Base-by-base conservation (phyloP, 257 asterid species). In the Solanum paucissectum region DNA sequence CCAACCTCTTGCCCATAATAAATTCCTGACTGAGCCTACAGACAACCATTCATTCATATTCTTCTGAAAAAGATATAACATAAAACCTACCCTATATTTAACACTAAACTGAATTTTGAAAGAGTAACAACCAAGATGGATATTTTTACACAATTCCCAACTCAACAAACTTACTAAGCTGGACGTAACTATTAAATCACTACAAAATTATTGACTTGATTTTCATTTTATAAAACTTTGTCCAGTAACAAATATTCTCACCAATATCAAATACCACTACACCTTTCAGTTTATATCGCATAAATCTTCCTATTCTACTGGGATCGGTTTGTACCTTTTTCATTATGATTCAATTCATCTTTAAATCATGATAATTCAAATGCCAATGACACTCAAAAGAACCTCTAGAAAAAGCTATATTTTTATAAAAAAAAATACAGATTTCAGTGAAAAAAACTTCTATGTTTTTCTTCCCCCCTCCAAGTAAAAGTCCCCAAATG, bases 1-100 rank as follows among this genome's bases (percentile, higher is more conserved):
- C 93, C 94, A 90, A 87, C 89, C 81, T 91, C 94, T 90, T 88
- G 92, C 86, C 91, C 92, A 91, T 90, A 89, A 90, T 89, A 91
- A 86, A 90, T 89, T 88, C 93, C 94, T 87, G 93, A 87, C 79
- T 91, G 92, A 91, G 92, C 94, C 92, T 92, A 91, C 93, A 92
- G 88, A 90, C 88, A 92, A 90, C 90, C 91, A 92, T 91, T 88
- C 86, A 23, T 91, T 90, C 91, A 90, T 85, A 87, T 85, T 88
- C 88, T 83, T 74, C 83, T 25, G 79, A 85, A 87, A 86, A 84
- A 88, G 87, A 62, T 38, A 55, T 21, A 83, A 69, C 37, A 83
- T 42, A 86, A 88, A 69, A 40, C 86, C 86, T 86, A 84, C 86
- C 89, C 91, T 83, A 88, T 84, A 87, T 37, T 52, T 52, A 86